Evolutionary conservation across 345 rosid species (phyloP), one percentile per base, ranked within the genome.

Genomic region (Lumnitzera racemosa): DNA sequence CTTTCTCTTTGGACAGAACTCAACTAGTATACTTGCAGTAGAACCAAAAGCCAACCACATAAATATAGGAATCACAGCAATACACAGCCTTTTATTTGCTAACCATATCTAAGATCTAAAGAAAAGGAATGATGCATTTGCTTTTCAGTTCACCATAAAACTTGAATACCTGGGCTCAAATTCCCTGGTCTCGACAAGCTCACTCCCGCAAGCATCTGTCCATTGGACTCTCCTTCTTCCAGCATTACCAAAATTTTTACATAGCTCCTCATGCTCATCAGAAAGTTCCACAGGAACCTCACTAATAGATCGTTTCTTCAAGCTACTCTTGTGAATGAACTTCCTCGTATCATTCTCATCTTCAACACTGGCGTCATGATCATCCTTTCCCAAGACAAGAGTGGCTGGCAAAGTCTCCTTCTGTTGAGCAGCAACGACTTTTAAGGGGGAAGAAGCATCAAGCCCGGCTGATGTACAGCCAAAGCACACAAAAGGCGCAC

Each of bases 141-240:
- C 2, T 36, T 36, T 36, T 36, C 43, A 36, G 7, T 36, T 36
- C 50, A 17, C 11, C 11, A 24, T 55, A 57, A 17, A 49, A 57
- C 46, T 66, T 47, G 8, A 46, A 57, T 86, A 95, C 97, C 99
- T 94, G 59, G 99, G 96, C 70, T 90, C 97, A 76, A 90, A 94
- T 78, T 90, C 99, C 75, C 84, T 76, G 72, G 88, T 80, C 77
- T 94, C 92, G 54, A 68, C 85, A 65, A 94, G 95, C 70, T 88
- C 97, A 59, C 78, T 84, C 53, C 99, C 97, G 76, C 89, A 80
- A 65, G 80, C 80, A 84, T 94, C 97, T 9, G 86, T 84, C 99
- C 99, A 94, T 76, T 86, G 96, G 74, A 94, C 97, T 83, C 81
- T 94, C 67, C 92, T 74, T 66, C 75, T 76, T 24, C 75, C 94